Conservation (phyloP, 108 stramenopile genomes). For the Nannochloropsis salina region DNA sequence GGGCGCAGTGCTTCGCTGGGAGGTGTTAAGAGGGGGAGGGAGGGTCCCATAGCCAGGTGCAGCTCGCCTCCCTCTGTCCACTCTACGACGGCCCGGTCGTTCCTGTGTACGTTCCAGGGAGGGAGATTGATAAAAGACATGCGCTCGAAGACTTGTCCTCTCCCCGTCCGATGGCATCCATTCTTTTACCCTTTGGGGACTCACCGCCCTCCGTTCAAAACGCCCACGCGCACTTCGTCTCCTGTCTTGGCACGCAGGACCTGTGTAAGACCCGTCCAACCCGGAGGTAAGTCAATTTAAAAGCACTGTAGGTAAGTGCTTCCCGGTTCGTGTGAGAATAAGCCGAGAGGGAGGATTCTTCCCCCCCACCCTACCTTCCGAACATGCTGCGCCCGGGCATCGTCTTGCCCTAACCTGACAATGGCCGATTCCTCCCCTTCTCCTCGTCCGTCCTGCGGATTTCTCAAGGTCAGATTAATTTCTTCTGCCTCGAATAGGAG, state of each 20-base stretch:
- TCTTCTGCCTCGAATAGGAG: not conserved
- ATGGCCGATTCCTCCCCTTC: not conserved
- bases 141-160: not conserved
- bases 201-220: not conserved
- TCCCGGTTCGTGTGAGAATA: too few species aligned
- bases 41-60: not conserved
- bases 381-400: slow-evolving; percentile 12
- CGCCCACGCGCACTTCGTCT: not conserved
- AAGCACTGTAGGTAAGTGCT: too few species aligned
- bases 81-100: not conserved
- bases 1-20: not conserved
- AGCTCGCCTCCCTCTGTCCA: not conserved
- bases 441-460: not conserved
- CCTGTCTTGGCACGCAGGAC: not conserved
- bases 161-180: not conserved
- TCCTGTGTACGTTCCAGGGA: not conserved
- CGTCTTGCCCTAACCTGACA: not conserved
- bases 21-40: not conserved
- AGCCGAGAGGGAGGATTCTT: not conserved
- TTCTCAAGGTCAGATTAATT: not conserved
- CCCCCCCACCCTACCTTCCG: not conserved
- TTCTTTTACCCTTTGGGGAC: not conserved
- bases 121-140: not conserved
- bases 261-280: not conserved
- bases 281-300: too few species aligned